Evolutionary conservation across 306 rosid species (phyloP), one percentile per base, ranked within the genome.

Genomic region (Urtica urens): DNA sequence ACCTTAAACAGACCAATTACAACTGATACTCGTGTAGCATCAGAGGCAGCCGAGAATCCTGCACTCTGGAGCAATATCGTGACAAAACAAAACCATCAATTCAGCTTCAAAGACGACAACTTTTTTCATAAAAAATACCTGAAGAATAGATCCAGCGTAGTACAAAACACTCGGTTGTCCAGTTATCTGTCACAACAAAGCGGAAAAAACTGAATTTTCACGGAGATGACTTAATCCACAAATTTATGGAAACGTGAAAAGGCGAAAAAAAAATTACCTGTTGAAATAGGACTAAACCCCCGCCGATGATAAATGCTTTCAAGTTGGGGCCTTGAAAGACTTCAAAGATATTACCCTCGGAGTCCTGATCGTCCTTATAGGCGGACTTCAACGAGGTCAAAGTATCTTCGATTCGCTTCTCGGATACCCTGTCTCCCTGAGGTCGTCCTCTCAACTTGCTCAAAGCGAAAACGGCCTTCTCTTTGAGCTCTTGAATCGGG

Each of bases 141-240:
- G 97, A 53, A 90, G 93, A 63, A 90, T 90, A 20, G 83, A 55
- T 44, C 97, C 95, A 3, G 97, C 97, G 58, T 90, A 90, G 66
- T 84, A 90, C 46, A 90, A 67, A 53, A 90, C 97, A 75, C 95
- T 90, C 30, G 97, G 97, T 58, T 90, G 97, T 51, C 97, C 97
- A 44, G 95, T 90, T 72, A 90, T 90, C 97, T 90, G 81, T 63
- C 55, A 70, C 38, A 56, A 60, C 57, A 64, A 69, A n/a, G n/a
- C n/a, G 29, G 62, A 24, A 57, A 58, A 49, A 42, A 62, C 63
- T 72, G 80, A 66, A 70, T 56, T 35, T 50, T 68, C 39, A 39
- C 23, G 49, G 33, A 56, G 45, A 66, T 72, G 63, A 59, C 40
- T 62, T 63, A 48, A 65, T 66, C 46, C 45, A 17, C 28, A 51